These are phyloP conservation scores for Populus trichocarpa DNA, from an alignment of 441 rosid species.

Conservation along the genomic window DNA sequence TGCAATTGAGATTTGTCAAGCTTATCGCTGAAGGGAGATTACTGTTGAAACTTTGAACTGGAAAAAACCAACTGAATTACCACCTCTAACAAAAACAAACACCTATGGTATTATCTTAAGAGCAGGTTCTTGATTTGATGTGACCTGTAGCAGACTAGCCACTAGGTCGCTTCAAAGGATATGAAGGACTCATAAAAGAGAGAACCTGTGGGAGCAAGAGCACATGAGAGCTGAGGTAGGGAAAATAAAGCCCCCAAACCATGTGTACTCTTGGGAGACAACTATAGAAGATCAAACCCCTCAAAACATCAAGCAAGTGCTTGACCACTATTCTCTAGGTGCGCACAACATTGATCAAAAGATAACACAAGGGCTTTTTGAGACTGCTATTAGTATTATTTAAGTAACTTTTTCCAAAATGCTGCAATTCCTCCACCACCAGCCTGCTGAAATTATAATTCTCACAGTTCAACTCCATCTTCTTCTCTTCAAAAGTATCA, in stretches of 20 bases:
- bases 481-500: not conserved
- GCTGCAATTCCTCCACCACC: not conserved
- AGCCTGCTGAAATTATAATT: not conserved
- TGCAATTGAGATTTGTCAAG: not conserved
- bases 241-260: not conserved
- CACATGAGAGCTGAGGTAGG: not conserved
- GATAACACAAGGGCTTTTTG: not conserved
- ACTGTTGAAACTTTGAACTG: not conserved
- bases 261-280: not conserved
- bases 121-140: not conserved
- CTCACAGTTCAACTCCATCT: not conserved
- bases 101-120: not conserved
- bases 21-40: not conserved
- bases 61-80: not conserved
- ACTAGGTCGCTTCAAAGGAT: not conserved
- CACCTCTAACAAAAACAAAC: not conserved
- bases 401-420: not conserved
- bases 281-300: not conserved
- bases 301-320: not conserved
- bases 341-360: not conserved
- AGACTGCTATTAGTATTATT: not conserved
- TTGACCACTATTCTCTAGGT: not conserved
- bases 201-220: not conserved
- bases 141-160: not conserved
- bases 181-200: not conserved